These are phyloP conservation scores for Microdochium nivale DNA, from an alignment of 2,329 filamentous ascomycete genomes.

Conservation along the genomic window DNA sequence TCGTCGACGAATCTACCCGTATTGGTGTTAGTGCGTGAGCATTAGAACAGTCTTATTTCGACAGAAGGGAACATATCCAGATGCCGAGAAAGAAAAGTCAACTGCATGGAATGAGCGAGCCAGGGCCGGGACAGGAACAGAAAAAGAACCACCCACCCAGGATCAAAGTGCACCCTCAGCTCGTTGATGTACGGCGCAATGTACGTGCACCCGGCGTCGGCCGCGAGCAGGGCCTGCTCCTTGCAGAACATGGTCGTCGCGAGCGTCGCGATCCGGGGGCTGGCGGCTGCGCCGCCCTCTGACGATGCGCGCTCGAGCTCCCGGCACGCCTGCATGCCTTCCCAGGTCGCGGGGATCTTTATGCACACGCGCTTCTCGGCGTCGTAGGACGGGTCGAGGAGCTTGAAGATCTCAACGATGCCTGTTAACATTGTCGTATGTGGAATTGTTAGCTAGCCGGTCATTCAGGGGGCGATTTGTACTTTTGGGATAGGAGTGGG, in stretches of 20 bases:
- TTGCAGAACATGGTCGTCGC: conserved; percentile 56
- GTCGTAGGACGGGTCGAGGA: conserved; percentile 33
- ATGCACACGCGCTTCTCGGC: conserved; percentile 42
- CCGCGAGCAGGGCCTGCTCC: conserved; percentile 49
- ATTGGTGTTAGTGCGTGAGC: no score
- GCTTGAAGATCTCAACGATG: conserved; percentile 37
- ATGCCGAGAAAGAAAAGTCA: no score
- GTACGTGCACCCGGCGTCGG: conserved; percentile 48
- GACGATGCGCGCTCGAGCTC: conserved; percentile 43
- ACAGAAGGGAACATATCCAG: background rate
- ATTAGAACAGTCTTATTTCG: no score
- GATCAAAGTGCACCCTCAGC: conserved; percentile 51
- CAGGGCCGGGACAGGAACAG: background rate
- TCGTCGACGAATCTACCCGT: conserved; percentile 36
- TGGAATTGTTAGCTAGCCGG: no score
- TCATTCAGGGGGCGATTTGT: no score
- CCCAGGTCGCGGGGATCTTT: conserved; percentile 56
- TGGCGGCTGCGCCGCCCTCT: no score
- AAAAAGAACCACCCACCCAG: conserved; percentile 26
- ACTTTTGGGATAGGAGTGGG: no score
- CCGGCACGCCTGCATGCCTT: conserved; percentile 51
- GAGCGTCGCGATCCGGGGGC: conserved; percentile 41
- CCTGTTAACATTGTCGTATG: no score
- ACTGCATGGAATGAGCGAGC: no score
- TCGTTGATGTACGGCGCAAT: conserved; percentile 61